These are phyloP conservation scores for Cadophora gregata DNA, from an alignment of 2,329 filamentous ascomycete species.

Conservation along the genomic window DNA sequence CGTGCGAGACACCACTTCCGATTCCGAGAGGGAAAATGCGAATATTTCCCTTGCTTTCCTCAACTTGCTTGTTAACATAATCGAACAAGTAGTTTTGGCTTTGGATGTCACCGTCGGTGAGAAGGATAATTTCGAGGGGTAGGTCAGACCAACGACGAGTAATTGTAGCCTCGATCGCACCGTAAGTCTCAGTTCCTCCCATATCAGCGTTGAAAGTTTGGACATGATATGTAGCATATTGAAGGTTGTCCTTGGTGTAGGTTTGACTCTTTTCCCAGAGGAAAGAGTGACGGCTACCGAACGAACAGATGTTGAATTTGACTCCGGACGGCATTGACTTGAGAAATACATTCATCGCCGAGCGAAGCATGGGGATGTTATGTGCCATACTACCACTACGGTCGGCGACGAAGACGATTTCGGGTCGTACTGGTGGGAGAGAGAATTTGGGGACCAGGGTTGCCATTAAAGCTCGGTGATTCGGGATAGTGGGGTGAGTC, in stretches of 20 bases:
- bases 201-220: conserved; percentile 52
- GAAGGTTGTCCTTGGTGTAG: conserved; percentile 53
- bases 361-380: conserved; percentile 59
- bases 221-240: conserved; percentile 52
- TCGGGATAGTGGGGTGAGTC: conserved; percentile 63
- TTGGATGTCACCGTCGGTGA: conserved; percentile 65
- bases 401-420: conserved; percentile 77
- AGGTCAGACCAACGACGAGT: conserved; percentile 51
- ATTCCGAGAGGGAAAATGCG: conserved; percentile 63
- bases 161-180: conserved; percentile 53
- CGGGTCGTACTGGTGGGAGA: conserved; percentile 59
- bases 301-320: conserved; percentile 75
- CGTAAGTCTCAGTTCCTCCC: conserved; percentile 60
- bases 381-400: conserved; percentile 69
- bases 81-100: conserved; percentile 50
- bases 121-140: conserved; percentile 58
- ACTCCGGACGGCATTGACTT: conserved; percentile 68
- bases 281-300: conserved; percentile 56
- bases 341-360: conserved; percentile 66
- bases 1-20: conserved; percentile 55
- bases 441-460: conserved; percentile 74
- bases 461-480: conserved; percentile 71
- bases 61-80: conserved; percentile 52
- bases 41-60: conserved; percentile 50
- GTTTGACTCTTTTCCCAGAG: conserved; percentile 55